Base-by-base conservation (phyloP, 306 rosid genomes). In the Malus domestica region DNA sequence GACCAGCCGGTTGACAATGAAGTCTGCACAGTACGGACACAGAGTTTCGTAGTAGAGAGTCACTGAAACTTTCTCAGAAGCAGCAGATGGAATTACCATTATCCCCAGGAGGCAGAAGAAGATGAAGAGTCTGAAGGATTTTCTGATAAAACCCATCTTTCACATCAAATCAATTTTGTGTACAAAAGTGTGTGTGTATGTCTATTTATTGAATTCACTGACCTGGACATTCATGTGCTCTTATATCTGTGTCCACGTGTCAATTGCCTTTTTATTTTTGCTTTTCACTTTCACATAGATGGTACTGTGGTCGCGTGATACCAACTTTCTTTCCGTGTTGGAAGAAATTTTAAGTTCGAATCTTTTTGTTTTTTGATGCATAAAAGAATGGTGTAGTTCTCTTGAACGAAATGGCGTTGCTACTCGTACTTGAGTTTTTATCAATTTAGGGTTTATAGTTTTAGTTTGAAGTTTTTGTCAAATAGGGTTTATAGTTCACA, bases 11-110 rank as follows among this genome's bases (percentile, higher is more conserved):
- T 92, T 90, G 25, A 86, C 96, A 63, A 90, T 83, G 90, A 94
- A 94, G 46, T 94, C 88, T 3, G 90, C 97, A 80, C 98, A 94
- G 54, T 59, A 94, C 1, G 98, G 98, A 62, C 98, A 94, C 0
- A 94, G 76, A 46, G 89, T 74, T 77, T 94, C 98, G 5, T 91
- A 94, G 88, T 94, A 94, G 6, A 94, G 70, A 59, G 93, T 85
- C 63, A 94, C 70, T 1, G 85, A 79, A 8, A 94, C 98, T 20
- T 86, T 87, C 30, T 81, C 77, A 0, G 67, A 64, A 40, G 67
- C 25, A 3, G 33, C 51, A 67, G 59, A 22, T 44, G 78, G 77
- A 45, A 25, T 61, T 5, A 8, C 18, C 19, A 27, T 6, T 7
- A 30, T 2, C 22, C 32, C 15, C 16, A 30, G 30, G 4, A 9